Evolutionary conservation across 106 monocot genomes (phyloP), one percentile per base, ranked within the genome.

Genomic region (Allium cepa): DNA sequence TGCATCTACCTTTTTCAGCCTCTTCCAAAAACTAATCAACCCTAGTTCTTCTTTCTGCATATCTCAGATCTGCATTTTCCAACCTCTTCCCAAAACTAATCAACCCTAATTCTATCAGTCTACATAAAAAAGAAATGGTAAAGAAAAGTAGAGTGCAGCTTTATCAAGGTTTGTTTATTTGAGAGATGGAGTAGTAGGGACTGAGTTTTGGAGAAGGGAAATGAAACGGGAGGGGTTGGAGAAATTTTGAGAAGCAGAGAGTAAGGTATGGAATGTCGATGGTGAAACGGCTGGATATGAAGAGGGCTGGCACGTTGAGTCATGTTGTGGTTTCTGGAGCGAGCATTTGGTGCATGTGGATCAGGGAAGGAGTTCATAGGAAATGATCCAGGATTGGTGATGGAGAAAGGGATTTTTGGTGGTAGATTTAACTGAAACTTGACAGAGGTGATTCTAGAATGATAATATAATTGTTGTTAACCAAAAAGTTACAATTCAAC

Each of bases 331-430:
- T 96, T 36, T 76, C 71, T 10, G 82, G 88, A 7, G 84, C 91
- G 0, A 91, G 96, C 91, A 96, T 60, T 73, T 96, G 0, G 88
- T 84, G 7, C 88, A 91, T 7, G 60, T 81, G 0, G 96, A 96
- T 64, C 82, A 79, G 15, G 91, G 96, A 26, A 3, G 18, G 53
- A 78, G 67, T 10, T 47, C 96, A 10, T 91, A 88, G 78, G 76
- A 47, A 9, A 91, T 96, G 96, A 96, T 96, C 28, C 83, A 91
- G 73, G 88, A 72, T 15, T 91, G 96, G 91, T 92, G 9, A 15
- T 84, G 69, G 63, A 73, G 50, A 76, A 62, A 3, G 91, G 86
- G 81, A 79, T 36, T 36, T 36, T 36, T 36, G 4, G 36, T 36
- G 36, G 36, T 36, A 36, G 4, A 36, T 4, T 36, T 36, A 36